phyloP scores from a whole-genome alignment of 768 basidiomycete genomes.

The Pleurotus tuoliensis region DNA sequence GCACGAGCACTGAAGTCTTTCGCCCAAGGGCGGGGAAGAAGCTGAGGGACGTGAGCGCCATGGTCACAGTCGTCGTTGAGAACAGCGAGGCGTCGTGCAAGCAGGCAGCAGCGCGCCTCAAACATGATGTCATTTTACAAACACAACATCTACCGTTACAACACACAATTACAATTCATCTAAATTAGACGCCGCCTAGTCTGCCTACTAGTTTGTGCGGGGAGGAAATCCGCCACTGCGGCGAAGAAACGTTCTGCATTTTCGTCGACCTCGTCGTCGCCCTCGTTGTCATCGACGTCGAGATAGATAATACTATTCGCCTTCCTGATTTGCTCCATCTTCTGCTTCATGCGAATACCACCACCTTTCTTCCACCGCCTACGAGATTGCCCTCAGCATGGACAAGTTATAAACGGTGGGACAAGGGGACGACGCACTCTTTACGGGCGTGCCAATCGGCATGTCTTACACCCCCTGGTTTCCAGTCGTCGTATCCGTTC shows the following conservation, averaged over 20 bases:
- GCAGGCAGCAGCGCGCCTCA: background rate
- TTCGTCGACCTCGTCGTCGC: too few relatives aligned
- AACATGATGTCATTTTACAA: conserved; percentile 11
- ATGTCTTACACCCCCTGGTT: conserved; percentile 38
- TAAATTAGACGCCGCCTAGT: too few relatives aligned
- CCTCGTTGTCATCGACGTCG: conserved; percentile 7
- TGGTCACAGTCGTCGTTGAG: background rate
- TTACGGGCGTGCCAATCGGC: conserved; percentile 52
- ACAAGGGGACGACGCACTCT: conserved; percentile 36
- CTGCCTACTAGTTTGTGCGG: too few relatives aligned
- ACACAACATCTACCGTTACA: too few relatives aligned
- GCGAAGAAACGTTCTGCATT: too few relatives aligned
- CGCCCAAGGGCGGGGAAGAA: conserved; percentile 38
- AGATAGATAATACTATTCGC: background rate
- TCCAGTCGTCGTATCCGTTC: conserved; percentile 51
- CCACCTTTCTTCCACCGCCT: conserved; percentile 35
- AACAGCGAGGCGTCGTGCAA: background rate
- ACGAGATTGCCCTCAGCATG: background rate
- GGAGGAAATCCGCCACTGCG: too few relatives aligned
- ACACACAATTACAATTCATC: too few relatives aligned
- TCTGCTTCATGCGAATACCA: conserved; percentile 17
- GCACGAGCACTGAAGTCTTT: conserved; percentile 21
- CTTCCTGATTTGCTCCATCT: background rate
- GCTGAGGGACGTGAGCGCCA: conserved; percentile 26
- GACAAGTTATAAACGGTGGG: background rate